Conservation (phyloP, 1,284 basidiomycete genomes). For the Bjerkandera adusta region DNA sequence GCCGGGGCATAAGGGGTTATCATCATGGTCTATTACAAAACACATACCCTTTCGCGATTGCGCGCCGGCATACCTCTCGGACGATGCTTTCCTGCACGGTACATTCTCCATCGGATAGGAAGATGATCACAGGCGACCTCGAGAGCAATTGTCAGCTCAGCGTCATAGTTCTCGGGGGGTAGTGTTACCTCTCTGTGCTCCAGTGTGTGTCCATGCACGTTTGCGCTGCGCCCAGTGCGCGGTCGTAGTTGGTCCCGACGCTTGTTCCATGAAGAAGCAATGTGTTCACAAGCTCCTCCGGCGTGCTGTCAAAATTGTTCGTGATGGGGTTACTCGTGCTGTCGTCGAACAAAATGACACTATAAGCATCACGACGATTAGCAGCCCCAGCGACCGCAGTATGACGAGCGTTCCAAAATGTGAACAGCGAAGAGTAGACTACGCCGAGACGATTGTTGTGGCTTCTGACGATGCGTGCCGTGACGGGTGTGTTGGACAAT, state of each 20-base stretch:
- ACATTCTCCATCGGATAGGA: constrained; percentile 61
- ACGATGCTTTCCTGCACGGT: constrained; percentile 37
- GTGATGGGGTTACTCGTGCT: constrained; percentile 25
- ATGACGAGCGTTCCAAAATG: constrained; percentile 54
- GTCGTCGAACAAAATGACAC: constrained; percentile 50
- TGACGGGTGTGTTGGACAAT: constrained; percentile 42
- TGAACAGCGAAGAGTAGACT: constrained; percentile 50
- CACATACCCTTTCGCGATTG: constrained; percentile 46
- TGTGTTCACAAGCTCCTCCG: constrained; percentile 42
- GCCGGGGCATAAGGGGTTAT: background rate
- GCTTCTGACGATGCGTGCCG: constrained; percentile 33
- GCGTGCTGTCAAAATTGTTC: constrained; percentile 50
- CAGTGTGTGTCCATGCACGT: constrained; percentile 45
- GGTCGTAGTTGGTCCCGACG: constrained; percentile 49
- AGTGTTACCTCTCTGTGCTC: constrained; percentile 53
- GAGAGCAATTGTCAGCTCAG: no score
- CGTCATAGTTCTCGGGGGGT: no score
- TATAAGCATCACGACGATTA: constrained; percentile 53
- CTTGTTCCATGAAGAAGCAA: constrained; percentile 34
- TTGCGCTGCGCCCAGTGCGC: constrained; percentile 39
- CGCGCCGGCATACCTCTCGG: constrained; percentile 43
- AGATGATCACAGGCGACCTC: constrained; percentile 57
- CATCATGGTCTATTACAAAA: no score
- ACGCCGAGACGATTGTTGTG: constrained; percentile 55
- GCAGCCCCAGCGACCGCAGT: constrained; percentile 31